Conservation (phyloP, 495 filamentous ascomycete genomes). For the Aspergillus heteromorphus region DNA sequence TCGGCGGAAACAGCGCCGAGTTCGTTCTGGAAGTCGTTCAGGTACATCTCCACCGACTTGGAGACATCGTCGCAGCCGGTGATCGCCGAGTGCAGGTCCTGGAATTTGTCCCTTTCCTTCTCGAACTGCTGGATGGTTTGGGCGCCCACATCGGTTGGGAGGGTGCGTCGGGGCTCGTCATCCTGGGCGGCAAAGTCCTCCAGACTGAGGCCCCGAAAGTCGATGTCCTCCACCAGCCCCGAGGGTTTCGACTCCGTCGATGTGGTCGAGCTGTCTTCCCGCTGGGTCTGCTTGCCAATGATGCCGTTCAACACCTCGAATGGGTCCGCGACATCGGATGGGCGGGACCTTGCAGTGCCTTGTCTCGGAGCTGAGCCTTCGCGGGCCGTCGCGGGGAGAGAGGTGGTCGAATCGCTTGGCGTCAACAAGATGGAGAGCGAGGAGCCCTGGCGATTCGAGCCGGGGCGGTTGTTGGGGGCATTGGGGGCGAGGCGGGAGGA, state of each 20-base stretch:
- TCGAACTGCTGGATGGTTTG: constrained; percentile 81
- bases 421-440: constrained; percentile 62
- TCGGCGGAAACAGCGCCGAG: constrained; percentile 86
- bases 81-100: constrained; percentile 88
- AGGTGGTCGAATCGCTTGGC: constrained; percentile 66
- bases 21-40: constrained; percentile 89
- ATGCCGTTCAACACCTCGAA: constrained; percentile 67
- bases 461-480: constrained; percentile 50
- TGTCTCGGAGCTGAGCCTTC: constrained; percentile 66
- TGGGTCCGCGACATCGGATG: constrained; percentile 59
- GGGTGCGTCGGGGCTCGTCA: constrained; percentile 28
- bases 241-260: constrained; percentile 33
- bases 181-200: constrained; percentile 58
- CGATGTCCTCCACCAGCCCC: constrained; percentile 57
- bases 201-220: constrained; percentile 72
- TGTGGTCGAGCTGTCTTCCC: constrained; percentile 7
- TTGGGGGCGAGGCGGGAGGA: constrained; percentile 38
- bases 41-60: constrained; percentile 83
- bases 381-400: constrained; percentile 56
- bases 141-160: constrained; percentile 48
- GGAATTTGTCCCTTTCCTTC: constrained; percentile 78
- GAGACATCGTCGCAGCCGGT: constrained; percentile 87
- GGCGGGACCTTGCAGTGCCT: constrained; percentile 40
- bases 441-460: constrained; percentile 55
- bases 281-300: constrained; percentile 49